Percentiles rank a stretch among this genome's conserved stretches.
phyloP scores from a whole-genome alignment of 371 early-diverging fungal genomes.

The Mucor piriformis region DNA sequence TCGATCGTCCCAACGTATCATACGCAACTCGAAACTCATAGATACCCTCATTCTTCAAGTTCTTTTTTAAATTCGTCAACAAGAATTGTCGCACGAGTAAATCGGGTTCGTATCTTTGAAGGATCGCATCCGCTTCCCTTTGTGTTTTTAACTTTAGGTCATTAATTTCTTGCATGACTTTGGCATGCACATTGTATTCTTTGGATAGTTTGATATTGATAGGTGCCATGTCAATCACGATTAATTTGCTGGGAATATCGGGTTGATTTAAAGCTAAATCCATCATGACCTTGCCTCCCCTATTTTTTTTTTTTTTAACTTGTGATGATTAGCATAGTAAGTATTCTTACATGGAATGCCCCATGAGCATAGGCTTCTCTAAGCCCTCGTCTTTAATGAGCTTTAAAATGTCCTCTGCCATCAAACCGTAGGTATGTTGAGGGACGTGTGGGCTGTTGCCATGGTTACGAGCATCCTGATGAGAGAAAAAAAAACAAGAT shows the following conservation, averaged over 20 bases:
- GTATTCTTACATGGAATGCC: constrained; percentile 81
- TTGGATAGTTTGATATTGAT: constrained; percentile 46
- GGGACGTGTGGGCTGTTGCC: constrained; percentile 85
- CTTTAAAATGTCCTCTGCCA: constrained; percentile 77
- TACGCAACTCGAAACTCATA: constrained; percentile 77
- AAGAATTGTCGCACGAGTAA: constrained; percentile 79
- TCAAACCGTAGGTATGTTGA: constrained; percentile 71
- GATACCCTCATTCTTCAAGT: constrained; percentile 29
- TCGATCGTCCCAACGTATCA: constrained; percentile 57
- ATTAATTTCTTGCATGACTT: constrained; percentile 72
- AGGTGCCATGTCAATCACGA: constrained; percentile 91
- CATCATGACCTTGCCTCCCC: constrained; percentile 92
- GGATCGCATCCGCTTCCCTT: constrained; percentile 73
- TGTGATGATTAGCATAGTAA: neutral
- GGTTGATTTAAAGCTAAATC: constrained; percentile 66
- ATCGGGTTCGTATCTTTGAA: constrained; percentile 58
- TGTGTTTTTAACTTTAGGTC: constrained; percentile 54
- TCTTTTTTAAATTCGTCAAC: constrained; percentile 82
- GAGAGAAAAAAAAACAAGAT: neutral
- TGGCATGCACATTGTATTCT: constrained; percentile 64
- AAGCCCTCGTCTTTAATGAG: constrained; percentile 67
- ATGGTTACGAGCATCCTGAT: constrained; percentile 89
- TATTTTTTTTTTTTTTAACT: neutral
- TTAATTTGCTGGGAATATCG: constrained; percentile 59
- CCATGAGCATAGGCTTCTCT: constrained; percentile 66